phyloP scores from a whole-genome alignment of 116 monocot species.

The Dioscorea cayenensis region DNA sequence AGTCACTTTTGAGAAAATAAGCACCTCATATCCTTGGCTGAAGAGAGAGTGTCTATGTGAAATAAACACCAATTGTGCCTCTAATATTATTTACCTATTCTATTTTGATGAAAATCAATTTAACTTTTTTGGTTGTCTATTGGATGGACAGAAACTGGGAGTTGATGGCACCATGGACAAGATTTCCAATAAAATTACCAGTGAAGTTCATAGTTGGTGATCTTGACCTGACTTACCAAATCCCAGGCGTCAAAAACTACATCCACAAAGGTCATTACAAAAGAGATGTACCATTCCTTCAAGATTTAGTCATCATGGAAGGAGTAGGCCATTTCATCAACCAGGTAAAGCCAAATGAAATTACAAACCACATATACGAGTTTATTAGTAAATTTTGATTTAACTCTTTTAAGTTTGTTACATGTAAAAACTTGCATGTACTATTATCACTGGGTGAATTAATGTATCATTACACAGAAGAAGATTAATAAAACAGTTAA shows the following conservation, averaged over 20 bases:
- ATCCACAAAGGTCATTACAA: constrained; percentile 45
- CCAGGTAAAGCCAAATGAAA: constrained; percentile 39
- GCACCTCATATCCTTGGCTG: too few species aligned
- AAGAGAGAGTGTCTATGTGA: too few species aligned
- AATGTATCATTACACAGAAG: too few species aligned
- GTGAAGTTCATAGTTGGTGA: constrained; percentile 59
- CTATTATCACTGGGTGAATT: too few species aligned
- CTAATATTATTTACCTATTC: neutral
- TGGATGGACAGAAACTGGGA: constrained; percentile 49
- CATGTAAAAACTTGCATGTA: too few species aligned
- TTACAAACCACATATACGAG: constrained; percentile 31
- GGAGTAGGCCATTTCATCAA: constrained; percentile 58
- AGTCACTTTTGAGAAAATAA: too few species aligned
- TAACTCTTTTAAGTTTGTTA: too few species aligned
- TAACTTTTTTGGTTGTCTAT: too few species aligned
- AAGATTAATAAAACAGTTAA: too few species aligned
- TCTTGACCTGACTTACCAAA: constrained; percentile 34
- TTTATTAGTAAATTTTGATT: constrained; percentile 24
- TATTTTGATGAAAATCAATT: neutral
- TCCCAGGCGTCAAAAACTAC: constrained; percentile 40
- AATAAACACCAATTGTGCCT: too few species aligned
- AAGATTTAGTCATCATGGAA: constrained; percentile 45
- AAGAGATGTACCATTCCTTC: constrained; percentile 38
- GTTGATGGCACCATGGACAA: constrained; percentile 46
- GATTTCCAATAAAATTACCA: constrained; percentile 36